A percentile compares a stretch with the other conserved stretches of the same genome.
Evolutionary conservation across 2,329 filamentous ascomycete genomes (phyloP).

Genomic region (Claviceps sp.): DNA sequence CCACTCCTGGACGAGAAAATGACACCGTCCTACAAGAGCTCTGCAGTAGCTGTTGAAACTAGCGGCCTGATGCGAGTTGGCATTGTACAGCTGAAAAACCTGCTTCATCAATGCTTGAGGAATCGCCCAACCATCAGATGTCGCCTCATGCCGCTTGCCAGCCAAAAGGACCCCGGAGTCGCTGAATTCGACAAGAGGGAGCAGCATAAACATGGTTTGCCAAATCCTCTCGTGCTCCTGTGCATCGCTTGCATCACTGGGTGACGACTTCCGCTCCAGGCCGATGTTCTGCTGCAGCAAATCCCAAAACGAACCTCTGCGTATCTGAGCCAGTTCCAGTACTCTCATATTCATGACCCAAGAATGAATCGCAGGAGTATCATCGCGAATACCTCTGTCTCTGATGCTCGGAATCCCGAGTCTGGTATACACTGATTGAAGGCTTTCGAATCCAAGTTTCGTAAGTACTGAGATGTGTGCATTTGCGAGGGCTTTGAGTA

Average conservation of each 20-base stretch:
- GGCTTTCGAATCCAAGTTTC: slow-evolving; percentile 24
- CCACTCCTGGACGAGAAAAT: slow-evolving; percentile 51
- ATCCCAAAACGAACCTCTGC: slow-evolving; percentile 47
- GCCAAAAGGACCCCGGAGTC: slow-evolving; percentile 33
- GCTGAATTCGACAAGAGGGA: slow-evolving; percentile 49
- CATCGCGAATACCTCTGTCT: slow-evolving; percentile 37
- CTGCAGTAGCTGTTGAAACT: slow-evolving; percentile 55
- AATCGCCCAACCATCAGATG: slow-evolving; percentile 44
- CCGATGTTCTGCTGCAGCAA: slow-evolving; percentile 32
- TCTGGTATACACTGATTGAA: slow-evolving; percentile 34
- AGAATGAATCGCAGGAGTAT: slow-evolving; percentile 31
- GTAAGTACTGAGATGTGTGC: slow-evolving; percentile 27
- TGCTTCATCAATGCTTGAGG: slow-evolving; percentile 43
- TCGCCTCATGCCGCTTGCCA: slow-evolving; percentile 16
- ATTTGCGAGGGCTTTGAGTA: slow-evolving; percentile 30
- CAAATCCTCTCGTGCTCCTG: slow-evolving; percentile 41
- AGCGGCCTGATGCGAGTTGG: slow-evolving; percentile 39
- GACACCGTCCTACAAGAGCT: slow-evolving; percentile 44
- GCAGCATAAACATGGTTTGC: slow-evolving; percentile 44
- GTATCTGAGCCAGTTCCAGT: slow-evolving; percentile 35
- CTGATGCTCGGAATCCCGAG: slow-evolving; percentile 31
- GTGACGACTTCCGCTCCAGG: slow-evolving; percentile 18
- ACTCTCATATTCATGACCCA: slow-evolving; percentile 47
- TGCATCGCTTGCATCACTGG: slow-evolving; percentile 22
- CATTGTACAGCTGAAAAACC: slow-evolving; percentile 44